A percentile compares a stretch with the other conserved stretches of the same genome.
phyloP scores from a whole-genome alignment of 306 rosid species.

The Malus sieversii region DNA sequence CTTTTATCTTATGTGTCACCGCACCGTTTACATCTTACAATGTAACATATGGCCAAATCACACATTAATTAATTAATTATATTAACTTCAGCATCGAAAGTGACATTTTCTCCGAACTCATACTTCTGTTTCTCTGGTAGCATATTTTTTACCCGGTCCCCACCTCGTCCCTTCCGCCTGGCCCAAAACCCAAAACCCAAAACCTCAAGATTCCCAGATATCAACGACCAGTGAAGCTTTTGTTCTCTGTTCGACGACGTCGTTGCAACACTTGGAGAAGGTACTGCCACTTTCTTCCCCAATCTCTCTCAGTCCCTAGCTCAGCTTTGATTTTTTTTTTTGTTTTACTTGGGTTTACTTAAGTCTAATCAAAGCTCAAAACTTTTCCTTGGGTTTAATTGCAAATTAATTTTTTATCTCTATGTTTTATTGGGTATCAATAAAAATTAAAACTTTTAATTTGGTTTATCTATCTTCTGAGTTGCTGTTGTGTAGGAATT shows the following conservation, averaged over 20 bases:
- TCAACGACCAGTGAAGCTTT: neutral
- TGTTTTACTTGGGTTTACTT: neutral
- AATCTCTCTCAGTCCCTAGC: constrained; percentile 3
- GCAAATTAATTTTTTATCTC: neutral
- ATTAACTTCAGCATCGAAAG: neutral
- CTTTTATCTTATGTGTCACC: neutral
- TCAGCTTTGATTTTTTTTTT: neutral
- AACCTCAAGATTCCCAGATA: neutral
- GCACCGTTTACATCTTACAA: neutral
- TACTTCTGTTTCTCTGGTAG: neutral
- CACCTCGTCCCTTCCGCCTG: constrained; percentile 20
- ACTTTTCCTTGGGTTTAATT: neutral
- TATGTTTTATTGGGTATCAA: neutral
- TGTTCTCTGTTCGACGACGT: neutral
- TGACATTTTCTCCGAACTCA: neutral
- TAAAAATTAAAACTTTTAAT: neutral
- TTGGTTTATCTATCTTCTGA: neutral
- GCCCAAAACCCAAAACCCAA: neutral
- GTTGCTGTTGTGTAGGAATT: neutral
- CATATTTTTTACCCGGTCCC: neutral
- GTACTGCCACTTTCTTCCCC: neutral
- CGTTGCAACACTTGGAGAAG: neutral
- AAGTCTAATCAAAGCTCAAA: neutral
- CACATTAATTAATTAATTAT: no score
- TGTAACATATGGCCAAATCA: neutral